phyloP scores from a whole-genome alignment of 805 yeast genomes.

The Debaryomyces maramus region DNA sequence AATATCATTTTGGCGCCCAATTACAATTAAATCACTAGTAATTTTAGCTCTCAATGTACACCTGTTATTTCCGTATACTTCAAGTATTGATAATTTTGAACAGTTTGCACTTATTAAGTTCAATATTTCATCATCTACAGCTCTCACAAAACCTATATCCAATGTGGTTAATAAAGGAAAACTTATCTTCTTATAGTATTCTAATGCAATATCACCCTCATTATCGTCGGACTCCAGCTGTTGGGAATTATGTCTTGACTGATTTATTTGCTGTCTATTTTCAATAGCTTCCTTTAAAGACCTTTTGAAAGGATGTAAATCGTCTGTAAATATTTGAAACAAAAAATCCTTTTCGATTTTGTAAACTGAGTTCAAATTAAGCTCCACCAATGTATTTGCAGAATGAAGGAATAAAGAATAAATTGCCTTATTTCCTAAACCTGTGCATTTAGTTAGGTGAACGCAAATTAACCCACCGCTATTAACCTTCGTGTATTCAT shows the following conservation, averaged over 20 bases:
- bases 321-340: constrained; percentile 43
- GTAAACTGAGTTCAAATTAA: constrained; percentile 74
- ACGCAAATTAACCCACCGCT: constrained; percentile 58
- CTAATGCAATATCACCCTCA: constrained; percentile 9
- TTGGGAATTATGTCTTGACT: neutral
- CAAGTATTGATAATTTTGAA: constrained; percentile 61
- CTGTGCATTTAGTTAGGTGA: constrained; percentile 63
- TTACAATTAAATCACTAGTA: constrained; percentile 56
- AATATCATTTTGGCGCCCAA: constrained; percentile 75
- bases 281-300: constrained; percentile 8
- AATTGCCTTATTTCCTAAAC: constrained; percentile 62
- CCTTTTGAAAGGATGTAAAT: constrained; percentile 17
- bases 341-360: constrained; percentile 53
- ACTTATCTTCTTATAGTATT: constrained; percentile 17
- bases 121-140: constrained; percentile 69
- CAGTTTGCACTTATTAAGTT: constrained; percentile 58
- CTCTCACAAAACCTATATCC: constrained; percentile 79
- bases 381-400: constrained; percentile 60
- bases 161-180: constrained; percentile 65
- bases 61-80: constrained; percentile 78
- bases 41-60: constrained; percentile 57
- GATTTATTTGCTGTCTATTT: neutral
- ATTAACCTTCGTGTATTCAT: constrained; percentile 49
- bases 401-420: constrained; percentile 63
- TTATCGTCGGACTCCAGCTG: neutral